Percentiles rank a stretch among this genome's conserved stretches.
phyloP scores from a whole-genome alignment of 768 basidiomycete species.

The Boletus subparvulus region DNA sequence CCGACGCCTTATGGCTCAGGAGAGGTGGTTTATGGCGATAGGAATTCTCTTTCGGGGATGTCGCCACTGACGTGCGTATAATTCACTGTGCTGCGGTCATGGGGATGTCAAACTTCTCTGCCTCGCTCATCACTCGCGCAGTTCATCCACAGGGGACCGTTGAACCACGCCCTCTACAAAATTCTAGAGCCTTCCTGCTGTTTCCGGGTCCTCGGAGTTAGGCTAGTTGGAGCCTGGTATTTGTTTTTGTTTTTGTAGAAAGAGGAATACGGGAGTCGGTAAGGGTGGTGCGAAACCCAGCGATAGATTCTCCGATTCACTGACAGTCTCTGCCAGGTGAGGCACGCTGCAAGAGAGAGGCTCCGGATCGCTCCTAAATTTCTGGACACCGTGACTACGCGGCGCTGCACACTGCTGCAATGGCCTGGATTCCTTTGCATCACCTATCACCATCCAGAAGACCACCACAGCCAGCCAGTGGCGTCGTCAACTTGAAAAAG shows the following conservation, averaged over 20 bases:
- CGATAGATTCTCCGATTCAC: constrained; percentile 23
- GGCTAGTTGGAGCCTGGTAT: constrained; percentile 7
- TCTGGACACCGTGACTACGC: not conserved
- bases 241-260: constrained; percentile 22
- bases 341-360: not conserved
- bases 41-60: constrained; percentile 10
- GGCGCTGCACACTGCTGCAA: not conserved
- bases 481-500: not conserved
- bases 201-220: constrained; percentile 1
- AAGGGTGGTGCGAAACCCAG: constrained; percentile 16
- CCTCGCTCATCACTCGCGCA: constrained; percentile 21
- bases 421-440: not conserved
- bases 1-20: constrained; percentile 3
- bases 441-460: not conserved
- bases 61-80: constrained; percentile 4
- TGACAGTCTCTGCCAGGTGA: constrained; percentile 1
- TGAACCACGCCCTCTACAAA: constrained; percentile 2
- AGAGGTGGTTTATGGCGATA: constrained; percentile 7
- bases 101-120: constrained; percentile 19
- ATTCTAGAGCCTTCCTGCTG: not conserved
- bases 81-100: constrained; percentile 16
- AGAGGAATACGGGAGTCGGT: not conserved
- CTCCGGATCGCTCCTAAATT: not conserved
- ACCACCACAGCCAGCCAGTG: not conserved
- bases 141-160: constrained; percentile 16